phyloP scores from a whole-genome alignment of 2,329 filamentous ascomycete species.

The Botrytis porri region DNA sequence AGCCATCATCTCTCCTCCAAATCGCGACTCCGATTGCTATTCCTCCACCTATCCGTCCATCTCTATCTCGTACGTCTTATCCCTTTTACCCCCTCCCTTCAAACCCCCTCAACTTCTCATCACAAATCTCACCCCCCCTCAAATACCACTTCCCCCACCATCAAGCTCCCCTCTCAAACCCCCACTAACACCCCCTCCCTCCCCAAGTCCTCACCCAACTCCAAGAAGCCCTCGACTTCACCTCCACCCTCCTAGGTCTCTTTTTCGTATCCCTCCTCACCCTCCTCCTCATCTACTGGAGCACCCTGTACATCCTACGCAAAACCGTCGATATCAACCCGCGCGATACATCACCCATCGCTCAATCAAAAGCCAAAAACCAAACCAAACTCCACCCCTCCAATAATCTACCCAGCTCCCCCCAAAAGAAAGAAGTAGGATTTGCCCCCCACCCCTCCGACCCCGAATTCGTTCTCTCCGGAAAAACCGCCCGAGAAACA shows the following conservation, averaged over 20 bases:
- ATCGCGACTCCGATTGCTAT: neutral
- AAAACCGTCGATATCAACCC: neutral
- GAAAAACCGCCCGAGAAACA: neutral
- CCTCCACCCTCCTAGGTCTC: slow-evolving; percentile 4
- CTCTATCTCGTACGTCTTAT: neutral
- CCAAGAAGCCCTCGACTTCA: slow-evolving; percentile 17
- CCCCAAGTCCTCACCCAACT: neutral
- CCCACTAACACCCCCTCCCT: too few species aligned
- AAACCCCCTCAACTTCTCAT: neutral
- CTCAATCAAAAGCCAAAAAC: neutral
- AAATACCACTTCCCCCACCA: neutral
- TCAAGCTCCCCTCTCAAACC: neutral
- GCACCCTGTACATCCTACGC: neutral
- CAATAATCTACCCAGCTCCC: too few species aligned
- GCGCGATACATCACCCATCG: neutral
- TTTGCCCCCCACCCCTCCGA: neutral
- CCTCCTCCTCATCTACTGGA: slow-evolving; percentile 15
- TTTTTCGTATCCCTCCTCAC: neutral
- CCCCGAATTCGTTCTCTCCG: neutral
- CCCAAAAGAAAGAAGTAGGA: neutral
- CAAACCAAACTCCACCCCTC: neutral
- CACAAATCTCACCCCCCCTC: too few species aligned
- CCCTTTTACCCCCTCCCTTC: neutral
- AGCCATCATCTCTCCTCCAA: neutral
- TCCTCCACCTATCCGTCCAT: neutral